Conservation (phyloP, 2,329 filamentous ascomycete genomes). For the Knoxdaviesia capensis region DNA sequence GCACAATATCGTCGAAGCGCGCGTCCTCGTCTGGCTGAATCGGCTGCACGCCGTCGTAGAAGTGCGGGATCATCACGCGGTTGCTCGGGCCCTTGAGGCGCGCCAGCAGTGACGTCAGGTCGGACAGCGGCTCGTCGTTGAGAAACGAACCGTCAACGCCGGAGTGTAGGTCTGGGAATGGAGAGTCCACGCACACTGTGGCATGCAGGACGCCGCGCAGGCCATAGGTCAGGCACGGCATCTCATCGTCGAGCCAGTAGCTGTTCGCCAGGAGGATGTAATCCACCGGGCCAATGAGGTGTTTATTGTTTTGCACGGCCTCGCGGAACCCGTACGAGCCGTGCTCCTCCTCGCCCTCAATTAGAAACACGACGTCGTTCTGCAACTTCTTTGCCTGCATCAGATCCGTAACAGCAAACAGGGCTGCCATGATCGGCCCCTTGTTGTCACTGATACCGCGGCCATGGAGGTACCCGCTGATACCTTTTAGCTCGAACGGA, state of each 20-base stretch:
- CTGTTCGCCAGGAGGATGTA: slow-evolving; percentile 93
- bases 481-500: slow-evolving; percentile 74
- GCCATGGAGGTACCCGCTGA: slow-evolving; percentile 85
- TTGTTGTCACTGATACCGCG: slow-evolving; percentile 97
- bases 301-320: slow-evolving; percentile 60
- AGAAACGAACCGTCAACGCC: slow-evolving; percentile 90
- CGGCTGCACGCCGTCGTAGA: slow-evolving; percentile 68
- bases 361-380: slow-evolving; percentile 80
- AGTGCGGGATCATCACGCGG: slow-evolving; percentile 64
- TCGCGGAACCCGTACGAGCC: slow-evolving; percentile 82
- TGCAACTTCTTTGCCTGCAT: slow-evolving; percentile 65
- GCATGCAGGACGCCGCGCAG: slow-evolving; percentile 86
- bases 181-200: slow-evolving; percentile 71
- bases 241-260: slow-evolving; percentile 94
- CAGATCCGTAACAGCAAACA: slow-evolving; percentile 84
- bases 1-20: slow-evolving; percentile 66
- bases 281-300: slow-evolving; percentile 73
- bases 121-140: slow-evolving; percentile 79
- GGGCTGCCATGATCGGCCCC: slow-evolving; percentile 78
- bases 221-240: slow-evolving; percentile 88
- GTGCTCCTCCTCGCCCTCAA: slow-evolving; percentile 92
- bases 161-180: slow-evolving; percentile 76
- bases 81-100: slow-evolving; percentile 68
- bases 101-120: slow-evolving; percentile 65
- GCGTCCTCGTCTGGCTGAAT: slow-evolving; percentile 56